phyloP scores from a whole-genome alignment of 331 rosid species.

The Arachis monticola region DNA sequence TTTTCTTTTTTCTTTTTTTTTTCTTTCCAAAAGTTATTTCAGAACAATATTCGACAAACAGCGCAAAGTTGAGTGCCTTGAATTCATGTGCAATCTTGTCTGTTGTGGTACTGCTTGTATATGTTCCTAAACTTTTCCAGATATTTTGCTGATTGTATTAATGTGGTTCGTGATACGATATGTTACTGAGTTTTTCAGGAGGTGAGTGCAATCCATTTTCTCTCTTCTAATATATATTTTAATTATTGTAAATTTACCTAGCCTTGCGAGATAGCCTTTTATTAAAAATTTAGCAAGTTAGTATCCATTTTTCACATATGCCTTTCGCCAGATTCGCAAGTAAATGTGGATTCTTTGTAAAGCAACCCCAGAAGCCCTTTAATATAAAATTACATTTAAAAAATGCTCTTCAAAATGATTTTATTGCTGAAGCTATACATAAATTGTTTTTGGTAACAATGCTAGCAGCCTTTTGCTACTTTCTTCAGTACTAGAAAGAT shows the following conservation, averaged over 20 bases:
- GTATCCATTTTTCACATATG: constrained; percentile 6
- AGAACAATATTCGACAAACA: too few relatives aligned
- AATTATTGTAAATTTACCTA: not conserved
- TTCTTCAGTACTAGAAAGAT: constrained; percentile 1
- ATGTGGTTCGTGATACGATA: constrained; percentile 73
- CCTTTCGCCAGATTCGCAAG: constrained; percentile 7
- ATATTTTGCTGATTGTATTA: constrained; percentile 67
- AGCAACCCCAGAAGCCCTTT: not conserved
- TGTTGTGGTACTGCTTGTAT: constrained; percentile 33
- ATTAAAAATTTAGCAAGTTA: not conserved
- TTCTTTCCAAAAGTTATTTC: too few relatives aligned
- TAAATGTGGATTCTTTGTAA: constrained; percentile 16
- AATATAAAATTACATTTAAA: not conserved
- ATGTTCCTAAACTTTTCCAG: constrained; percentile 59
- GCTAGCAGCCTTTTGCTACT: constrained; percentile 12
- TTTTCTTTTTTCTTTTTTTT: not conserved
- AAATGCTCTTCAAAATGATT: constrained; percentile 1
- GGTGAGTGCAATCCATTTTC: constrained; percentile 48
- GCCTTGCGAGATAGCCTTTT: not conserved
- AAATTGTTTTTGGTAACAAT: not conserved
- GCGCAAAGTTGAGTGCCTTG: not conserved
- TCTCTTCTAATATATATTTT: constrained; percentile 22
- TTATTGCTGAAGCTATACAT: constrained; percentile 5
- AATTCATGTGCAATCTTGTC: constrained; percentile 12
- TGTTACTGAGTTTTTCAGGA: constrained; percentile 55